Percentiles rank a stretch among this genome's conserved stretches.
These are phyloP conservation scores for Panaeolus cyanescens DNA, from an alignment of 768 basidiomycete species.

Conservation along the genomic window DNA sequence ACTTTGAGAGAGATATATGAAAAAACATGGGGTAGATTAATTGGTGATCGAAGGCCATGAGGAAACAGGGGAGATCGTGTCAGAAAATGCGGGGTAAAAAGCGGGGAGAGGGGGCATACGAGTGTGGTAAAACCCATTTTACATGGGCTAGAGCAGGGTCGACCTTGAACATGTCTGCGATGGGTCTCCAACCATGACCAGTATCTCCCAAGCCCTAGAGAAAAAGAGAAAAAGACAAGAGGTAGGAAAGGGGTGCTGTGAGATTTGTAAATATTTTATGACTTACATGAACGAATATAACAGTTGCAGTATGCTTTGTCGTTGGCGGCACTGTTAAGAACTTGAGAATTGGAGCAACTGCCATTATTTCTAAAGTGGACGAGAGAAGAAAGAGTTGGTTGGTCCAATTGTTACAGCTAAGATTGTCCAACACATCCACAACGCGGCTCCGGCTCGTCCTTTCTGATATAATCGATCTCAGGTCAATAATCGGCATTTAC, in stretches of 20 bases:
- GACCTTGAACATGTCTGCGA: constrained; percentile 65
- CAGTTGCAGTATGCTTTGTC: constrained; percentile 76
- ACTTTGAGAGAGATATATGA: constrained; percentile 29
- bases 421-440: constrained; percentile 26
- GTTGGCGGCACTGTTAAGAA: constrained; percentile 55
- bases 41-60: not conserved
- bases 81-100: constrained; percentile 1
- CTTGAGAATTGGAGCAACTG: constrained; percentile 39
- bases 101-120: constrained; percentile 36
- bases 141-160: constrained; percentile 65
- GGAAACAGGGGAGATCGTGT: constrained; percentile 6
- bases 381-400: too few species aligned
- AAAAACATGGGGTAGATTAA: constrained; percentile 4
- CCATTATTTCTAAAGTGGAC: constrained; percentile 24
- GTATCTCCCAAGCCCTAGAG: constrained; percentile 74
- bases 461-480: constrained; percentile 42
- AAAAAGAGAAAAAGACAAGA: constrained; percentile 13
- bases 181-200: constrained; percentile 75
- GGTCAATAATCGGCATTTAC: constrained; percentile 42
- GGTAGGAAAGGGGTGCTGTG: not conserved
- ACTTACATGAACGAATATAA: constrained; percentile 88
- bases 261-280: not conserved
- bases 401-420: too few species aligned
- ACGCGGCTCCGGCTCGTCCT: constrained; percentile 20
- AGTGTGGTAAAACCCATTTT: constrained; percentile 90